Conservation (phyloP, 2,329 filamentous ascomycete genomes). For the Aspergillus tanneri region DNA sequence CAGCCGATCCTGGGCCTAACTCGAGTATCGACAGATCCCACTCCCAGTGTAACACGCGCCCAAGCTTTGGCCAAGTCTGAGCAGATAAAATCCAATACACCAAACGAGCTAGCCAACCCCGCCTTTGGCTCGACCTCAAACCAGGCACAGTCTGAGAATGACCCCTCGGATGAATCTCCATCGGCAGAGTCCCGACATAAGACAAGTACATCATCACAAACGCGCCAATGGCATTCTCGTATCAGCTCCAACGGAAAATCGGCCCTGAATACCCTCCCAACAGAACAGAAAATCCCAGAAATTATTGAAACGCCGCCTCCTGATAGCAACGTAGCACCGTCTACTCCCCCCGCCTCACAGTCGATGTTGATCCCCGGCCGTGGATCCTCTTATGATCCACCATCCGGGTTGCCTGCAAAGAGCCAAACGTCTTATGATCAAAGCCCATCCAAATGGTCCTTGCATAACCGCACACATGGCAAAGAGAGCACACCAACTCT, state of each 20-base stretch:
- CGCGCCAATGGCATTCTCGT: conserved; percentile 55
- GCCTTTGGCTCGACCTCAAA: conserved; percentile 31
- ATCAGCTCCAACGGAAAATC: conserved; percentile 58
- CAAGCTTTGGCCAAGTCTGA: conserved; percentile 47
- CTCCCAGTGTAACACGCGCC: conserved; percentile 35
- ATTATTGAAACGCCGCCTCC: conserved; percentile 64
- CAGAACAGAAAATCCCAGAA: conserved; percentile 51
- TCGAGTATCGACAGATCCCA: conserved; percentile 39
- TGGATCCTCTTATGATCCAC: conserved; percentile 49
- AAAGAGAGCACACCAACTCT: conserved; percentile 53
- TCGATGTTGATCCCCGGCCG: conserved; percentile 50
- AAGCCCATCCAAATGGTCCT: conserved; percentile 34
- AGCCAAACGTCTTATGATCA: conserved; percentile 25
- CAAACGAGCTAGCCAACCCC: conserved; percentile 24
- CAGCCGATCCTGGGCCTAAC: conserved; percentile 34
- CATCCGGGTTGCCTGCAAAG: conserved; percentile 51
- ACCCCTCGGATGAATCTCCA: conserved; percentile 19
- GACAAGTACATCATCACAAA: conserved; percentile 38
- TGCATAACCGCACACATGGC: conserved; percentile 28
- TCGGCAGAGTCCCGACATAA: conserved; percentile 31
- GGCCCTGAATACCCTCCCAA: conserved; percentile 52
- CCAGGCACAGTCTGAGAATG: conserved; percentile 24
- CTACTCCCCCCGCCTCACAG: conserved; percentile 30
- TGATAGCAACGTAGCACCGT: conserved; percentile 37
- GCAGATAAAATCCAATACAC: conserved; percentile 21